Conservation (phyloP, 2,329 filamentous ascomycete genomes). For the Fusarium tuaranense region DNA sequence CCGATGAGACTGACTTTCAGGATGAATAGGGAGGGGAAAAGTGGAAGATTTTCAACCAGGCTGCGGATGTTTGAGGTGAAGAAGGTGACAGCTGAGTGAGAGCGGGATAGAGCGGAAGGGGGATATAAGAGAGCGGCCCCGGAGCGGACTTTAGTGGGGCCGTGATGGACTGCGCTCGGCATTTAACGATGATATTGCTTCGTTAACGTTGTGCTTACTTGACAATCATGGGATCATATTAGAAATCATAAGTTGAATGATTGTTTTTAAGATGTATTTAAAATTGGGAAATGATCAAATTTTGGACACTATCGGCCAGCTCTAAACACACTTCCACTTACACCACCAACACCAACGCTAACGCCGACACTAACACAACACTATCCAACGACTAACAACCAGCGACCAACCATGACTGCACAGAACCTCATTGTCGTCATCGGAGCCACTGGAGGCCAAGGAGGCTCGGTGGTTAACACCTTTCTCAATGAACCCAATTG, state of each 20-base stretch:
- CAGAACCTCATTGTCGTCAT: slow-evolving; percentile 48
- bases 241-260: neutral
- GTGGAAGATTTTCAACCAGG: neutral
- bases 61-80: neutral
- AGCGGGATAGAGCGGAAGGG: neutral
- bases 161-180: neutral
- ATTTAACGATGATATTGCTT: neutral
- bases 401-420: neutral
- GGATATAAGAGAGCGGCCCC: neutral
- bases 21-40: neutral
- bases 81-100: neutral
- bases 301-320: neutral
- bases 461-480: slow-evolving; percentile 38
- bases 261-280: neutral
- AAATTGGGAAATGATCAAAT: neutral
- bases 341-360: neutral
- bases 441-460: slow-evolving; percentile 56
- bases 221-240: neutral
- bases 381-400: neutral
- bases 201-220: neutral
- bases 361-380: neutral
- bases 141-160: neutral
- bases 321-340: neutral
- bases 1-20: neutral
- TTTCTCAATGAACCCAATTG: slow-evolving; percentile 9